Evolutionary conservation across 805 yeast genomes (phyloP).

Genomic region (Spathaspora arborariae): DNA sequence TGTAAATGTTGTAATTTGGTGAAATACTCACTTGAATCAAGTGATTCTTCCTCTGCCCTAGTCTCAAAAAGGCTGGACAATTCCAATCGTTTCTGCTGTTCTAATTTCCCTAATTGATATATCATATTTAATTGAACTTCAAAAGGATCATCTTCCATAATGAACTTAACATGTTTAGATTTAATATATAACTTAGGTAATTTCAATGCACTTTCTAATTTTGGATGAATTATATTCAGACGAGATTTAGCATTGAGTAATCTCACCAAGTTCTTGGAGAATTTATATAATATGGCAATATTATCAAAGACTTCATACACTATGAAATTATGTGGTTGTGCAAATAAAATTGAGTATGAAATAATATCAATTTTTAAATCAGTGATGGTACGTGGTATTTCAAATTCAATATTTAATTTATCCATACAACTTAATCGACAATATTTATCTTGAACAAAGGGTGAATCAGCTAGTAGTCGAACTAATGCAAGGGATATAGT

Average conservation of each 20-base stretch:
- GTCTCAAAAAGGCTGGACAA: constrained; percentile 21
- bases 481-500: constrained; percentile 20
- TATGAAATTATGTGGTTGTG: constrained; percentile 38
- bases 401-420: constrained; percentile 17
- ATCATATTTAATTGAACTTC: constrained; percentile 39
- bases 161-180: constrained; percentile 24
- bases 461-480: constrained; percentile 52
- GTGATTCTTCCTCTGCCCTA: constrained; percentile 7
- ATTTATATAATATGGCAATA: constrained; percentile 29
- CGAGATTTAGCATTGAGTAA: too few species aligned
- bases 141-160: constrained; percentile 44
- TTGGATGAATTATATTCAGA: constrained; percentile 25
- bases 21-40: constrained; percentile 22
- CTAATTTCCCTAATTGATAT: constrained; percentile 37
- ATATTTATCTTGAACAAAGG: constrained; percentile 46
- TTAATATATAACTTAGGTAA: constrained; percentile 27
- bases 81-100: constrained; percentile 37
- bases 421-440: constrained; percentile 42
- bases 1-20: constrained; percentile 28
- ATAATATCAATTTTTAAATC: constrained; percentile 17
- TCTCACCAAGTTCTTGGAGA: constrained; percentile 29
- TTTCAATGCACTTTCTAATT: constrained; percentile 22
- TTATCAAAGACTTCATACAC: constrained; percentile 37
- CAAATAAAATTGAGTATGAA: constrained; percentile 25
- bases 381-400: constrained; percentile 9